Evolutionary conservation across 306 rosid genomes (phyloP), one percentile per base, ranked within the genome.

Genomic region (Cucurbita pepo): DNA sequence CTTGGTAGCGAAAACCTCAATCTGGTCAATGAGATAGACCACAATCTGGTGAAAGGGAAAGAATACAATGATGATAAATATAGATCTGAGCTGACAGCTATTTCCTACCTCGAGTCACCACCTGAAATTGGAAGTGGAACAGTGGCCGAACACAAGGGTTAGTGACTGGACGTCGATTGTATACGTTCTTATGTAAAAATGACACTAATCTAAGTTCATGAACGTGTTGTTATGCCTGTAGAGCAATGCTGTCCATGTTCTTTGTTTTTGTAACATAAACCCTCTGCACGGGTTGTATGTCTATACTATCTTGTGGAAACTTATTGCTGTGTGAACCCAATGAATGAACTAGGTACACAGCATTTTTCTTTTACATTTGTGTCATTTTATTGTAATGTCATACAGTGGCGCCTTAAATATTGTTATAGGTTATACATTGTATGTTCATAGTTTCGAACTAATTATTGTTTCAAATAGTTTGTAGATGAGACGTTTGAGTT

Each of bases 41-140:
- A 63, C 71, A 19, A 83, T 25, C 79, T 54, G 59, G 63, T 67
- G 62, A 69, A 36, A 53, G 30, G 40, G 50, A 19, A 63, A 37
- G 86, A 71, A 58, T 18, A 9, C 10, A 84, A 80, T 65, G 79
- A 25, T 25, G 85, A 85, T 21, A 85, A 82, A 81, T 74, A 51
- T 67, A 80, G 89, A 78, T 78, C 86, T 53, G 85, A 85, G 50
- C 75, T 85, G 78, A 85, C 82, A 69, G 77, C 86, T 14, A 85
- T 85, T 74, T 85, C 86, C 61, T 80, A 76, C 62, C 60, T 60
- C 5, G 78, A 72, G 76, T 78, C 86, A 25, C 79, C 86, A 43
- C 81, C 86, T 3, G 88, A 82, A 55, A 51, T 65, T 21, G 82
- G 56, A 74, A 53, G 74, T 71, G 48, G 57, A 62, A 81, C 86